These are phyloP conservation scores for Pholiota molesta DNA, from an alignment of 768 basidiomycete species.

Conservation along the genomic window DNA sequence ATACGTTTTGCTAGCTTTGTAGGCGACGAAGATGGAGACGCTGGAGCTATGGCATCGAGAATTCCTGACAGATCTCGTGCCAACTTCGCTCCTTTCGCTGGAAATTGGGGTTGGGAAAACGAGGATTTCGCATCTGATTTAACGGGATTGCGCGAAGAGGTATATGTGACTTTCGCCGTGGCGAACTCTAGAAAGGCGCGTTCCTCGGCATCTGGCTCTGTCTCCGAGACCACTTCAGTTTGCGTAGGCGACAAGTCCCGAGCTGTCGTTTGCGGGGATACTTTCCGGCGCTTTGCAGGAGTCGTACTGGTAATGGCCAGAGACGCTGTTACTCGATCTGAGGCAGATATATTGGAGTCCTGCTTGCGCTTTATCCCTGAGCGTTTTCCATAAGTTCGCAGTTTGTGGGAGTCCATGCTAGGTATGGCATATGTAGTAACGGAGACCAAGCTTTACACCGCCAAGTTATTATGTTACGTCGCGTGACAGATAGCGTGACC, in stretches of 20 bases:
- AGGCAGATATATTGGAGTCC: not conserved
- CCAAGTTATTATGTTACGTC: not conserved
- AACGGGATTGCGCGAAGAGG: conserved; percentile 21
- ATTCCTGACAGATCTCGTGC: conserved; percentile 49
- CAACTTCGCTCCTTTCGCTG: conserved; percentile 26
- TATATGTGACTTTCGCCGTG: conserved; percentile 16
- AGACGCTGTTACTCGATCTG: conserved; percentile 6
- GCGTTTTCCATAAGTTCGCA: conserved; percentile 41
- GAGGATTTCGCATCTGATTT: conserved; percentile 7
- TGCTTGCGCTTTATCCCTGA: conserved; percentile 23
- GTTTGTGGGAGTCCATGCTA: conserved; percentile 22
- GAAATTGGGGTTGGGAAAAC: not conserved
- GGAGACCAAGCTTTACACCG: not conserved
- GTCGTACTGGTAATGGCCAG: not conserved
- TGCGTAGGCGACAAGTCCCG: conserved; percentile 17
- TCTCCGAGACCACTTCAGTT: conserved; percentile 14
- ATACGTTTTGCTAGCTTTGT: conserved; percentile 66
- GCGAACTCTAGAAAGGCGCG: not conserved
- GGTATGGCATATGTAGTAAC: not conserved
- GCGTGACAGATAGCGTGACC: not conserved
- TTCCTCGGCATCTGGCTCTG: not conserved
- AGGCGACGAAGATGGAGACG: conserved; percentile 34
- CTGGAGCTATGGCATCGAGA: conserved; percentile 39
- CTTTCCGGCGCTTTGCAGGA: conserved; percentile 29
- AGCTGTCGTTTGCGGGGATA: conserved; percentile 21